Evolutionary conservation across 2,329 filamentous ascomycete species (phyloP).

Genomic region (Fusarium zealandicum): DNA sequence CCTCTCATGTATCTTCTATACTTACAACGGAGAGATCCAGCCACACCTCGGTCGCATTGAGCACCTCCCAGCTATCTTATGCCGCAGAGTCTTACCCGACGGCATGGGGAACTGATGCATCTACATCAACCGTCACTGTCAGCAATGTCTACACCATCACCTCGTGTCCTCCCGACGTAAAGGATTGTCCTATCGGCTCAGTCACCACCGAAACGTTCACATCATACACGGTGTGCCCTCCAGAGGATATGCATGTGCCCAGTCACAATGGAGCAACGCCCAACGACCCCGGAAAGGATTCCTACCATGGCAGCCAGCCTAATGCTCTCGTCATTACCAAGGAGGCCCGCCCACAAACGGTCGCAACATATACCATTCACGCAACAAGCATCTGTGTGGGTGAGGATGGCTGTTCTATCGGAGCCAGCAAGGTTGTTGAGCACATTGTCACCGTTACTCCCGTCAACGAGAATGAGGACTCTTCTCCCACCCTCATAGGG

Average conservation of each 20-base stretch:
- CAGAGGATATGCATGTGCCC: neutral
- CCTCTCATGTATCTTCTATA: neutral
- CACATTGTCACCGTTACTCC: neutral
- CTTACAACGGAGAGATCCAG: neutral
- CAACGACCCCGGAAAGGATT: neutral
- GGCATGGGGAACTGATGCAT: neutral
- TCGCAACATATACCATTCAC: conserved; percentile 36
- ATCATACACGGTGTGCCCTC: neutral
- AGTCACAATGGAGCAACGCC: neutral
- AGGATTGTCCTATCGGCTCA: conserved; percentile 33
- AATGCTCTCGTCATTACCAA: conserved; percentile 17
- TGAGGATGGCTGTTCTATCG: neutral
- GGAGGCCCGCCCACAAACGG: conserved; percentile 45
- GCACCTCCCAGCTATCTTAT: neutral
- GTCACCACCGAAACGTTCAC: conserved; percentile 36
- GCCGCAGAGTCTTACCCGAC: no score
- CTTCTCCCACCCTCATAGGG: neutral
- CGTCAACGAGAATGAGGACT: neutral
- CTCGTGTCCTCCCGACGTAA: conserved; percentile 36
- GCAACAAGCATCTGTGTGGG: conserved; percentile 16
- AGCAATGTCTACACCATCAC: conserved; percentile 40
- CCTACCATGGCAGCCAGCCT: neutral
- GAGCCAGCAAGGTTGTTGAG: neutral
- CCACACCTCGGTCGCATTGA: neutral
- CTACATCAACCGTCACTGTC: conserved; percentile 31